Evolutionary conservation across 2,329 filamentous ascomycete genomes (phyloP).

Genomic region (Hypoxylon sp.): DNA sequence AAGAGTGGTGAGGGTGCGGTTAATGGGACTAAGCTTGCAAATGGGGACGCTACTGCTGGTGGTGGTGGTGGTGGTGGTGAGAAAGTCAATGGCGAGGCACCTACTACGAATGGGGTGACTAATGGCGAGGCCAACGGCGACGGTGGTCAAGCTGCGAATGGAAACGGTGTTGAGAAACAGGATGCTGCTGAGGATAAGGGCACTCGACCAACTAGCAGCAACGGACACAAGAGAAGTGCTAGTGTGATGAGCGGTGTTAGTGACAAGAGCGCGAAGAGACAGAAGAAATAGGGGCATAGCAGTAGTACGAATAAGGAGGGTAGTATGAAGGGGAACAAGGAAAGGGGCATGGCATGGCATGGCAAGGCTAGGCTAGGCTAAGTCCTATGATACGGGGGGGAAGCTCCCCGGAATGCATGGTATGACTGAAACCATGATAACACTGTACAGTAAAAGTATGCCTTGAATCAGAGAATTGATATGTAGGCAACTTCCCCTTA

Average conservation of each 20-base stretch:
- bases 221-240: conserved; percentile 81
- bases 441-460: neutral
- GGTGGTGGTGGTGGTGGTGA: neutral
- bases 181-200: conserved; percentile 54
- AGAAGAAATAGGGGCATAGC: conserved; percentile 66
- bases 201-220: conserved; percentile 58
- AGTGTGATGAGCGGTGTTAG: conserved; percentile 82
- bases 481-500: neutral
- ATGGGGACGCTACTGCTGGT: conserved; percentile 21
- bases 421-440: neutral
- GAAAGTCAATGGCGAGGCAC: conserved; percentile 33
- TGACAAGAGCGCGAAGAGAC: conserved; percentile 73
- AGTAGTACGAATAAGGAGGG: neutral
- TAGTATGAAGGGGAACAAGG: neutral
- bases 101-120: conserved; percentile 22
- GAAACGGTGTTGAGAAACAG: conserved; percentile 41
- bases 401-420: neutral
- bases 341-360: neutral
- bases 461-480: neutral
- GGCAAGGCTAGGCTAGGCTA: neutral
- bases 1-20: conserved; percentile 17
- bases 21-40: conserved; percentile 1
- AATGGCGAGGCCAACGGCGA: conserved; percentile 23
- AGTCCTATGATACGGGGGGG: neutral
- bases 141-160: conserved; percentile 10